These are phyloP conservation scores for Tagetes patula DNA, from an alignment of 129 eudicot genomes.

Conservation along the genomic window DNA sequence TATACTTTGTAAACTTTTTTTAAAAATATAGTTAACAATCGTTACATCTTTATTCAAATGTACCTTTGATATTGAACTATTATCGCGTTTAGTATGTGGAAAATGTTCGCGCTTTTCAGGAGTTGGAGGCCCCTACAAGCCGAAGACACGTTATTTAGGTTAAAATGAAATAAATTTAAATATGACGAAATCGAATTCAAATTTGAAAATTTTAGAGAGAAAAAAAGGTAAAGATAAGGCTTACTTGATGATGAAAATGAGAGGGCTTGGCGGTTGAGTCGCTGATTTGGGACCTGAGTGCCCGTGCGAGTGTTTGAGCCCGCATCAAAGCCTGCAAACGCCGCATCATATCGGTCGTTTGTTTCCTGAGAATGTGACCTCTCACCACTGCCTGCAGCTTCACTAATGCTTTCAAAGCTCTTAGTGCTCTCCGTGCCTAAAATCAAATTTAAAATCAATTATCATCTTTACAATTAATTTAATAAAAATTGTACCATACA, in stretches of 20 bases:
- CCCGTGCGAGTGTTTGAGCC: conserved; percentile 67
- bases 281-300: conserved; percentile 42
- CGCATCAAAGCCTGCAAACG: conserved; percentile 63
- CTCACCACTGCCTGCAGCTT: conserved; percentile 85
- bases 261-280: conserved; percentile 47
- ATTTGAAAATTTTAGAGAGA: conserved; percentile 21
- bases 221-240: not conserved
- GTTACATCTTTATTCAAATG: not conserved
- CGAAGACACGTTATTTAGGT: conserved; percentile 3
- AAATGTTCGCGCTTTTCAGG: conserved; percentile 75
- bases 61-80: conserved; percentile 50
- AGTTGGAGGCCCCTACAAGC: conserved; percentile 65
- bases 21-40: not conserved
- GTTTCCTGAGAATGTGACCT: conserved; percentile 80
- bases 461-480: not conserved
- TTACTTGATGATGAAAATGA: conserved; percentile 49
- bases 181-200: not conserved
- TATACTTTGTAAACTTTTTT: not conserved
- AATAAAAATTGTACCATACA: not conserved
- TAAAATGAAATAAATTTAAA: not conserved
- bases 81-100: conserved; percentile 37
- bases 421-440: conserved; percentile 81
- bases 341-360: conserved; percentile 52
- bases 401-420: conserved; percentile 83
- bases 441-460: not conserved